Evolutionary conservation across 2,329 filamentous ascomycete genomes (phyloP).

Genomic region (Cladosporium velox): DNA sequence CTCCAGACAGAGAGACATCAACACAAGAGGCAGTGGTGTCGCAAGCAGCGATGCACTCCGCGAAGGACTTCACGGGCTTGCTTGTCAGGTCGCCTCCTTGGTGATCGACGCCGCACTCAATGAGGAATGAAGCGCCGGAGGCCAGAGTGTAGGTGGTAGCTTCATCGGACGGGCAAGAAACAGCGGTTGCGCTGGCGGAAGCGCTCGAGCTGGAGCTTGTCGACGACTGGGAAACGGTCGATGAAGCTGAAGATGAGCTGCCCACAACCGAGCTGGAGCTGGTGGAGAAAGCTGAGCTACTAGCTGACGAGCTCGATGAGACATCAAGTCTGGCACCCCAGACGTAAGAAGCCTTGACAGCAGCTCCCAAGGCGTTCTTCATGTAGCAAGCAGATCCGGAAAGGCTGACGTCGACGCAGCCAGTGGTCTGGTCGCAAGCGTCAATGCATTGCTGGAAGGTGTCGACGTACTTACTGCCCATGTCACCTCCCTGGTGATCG

Average conservation of each 20-base stretch:
- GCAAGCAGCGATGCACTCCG: slow-evolving; percentile 24
- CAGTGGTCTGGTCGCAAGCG: slow-evolving; percentile 32
- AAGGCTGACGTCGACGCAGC: slow-evolving; percentile 38
- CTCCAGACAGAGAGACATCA: slow-evolving; percentile 13
- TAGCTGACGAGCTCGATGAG: slow-evolving; percentile 8
- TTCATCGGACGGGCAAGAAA: slow-evolving; percentile 25
- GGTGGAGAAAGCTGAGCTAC: neutral
- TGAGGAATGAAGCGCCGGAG: slow-evolving; percentile 26
- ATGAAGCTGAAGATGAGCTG: neutral
- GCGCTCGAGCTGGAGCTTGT: slow-evolving; percentile 7
- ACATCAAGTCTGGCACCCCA: slow-evolving; percentile 30
- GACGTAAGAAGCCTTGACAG: slow-evolving; percentile 24
- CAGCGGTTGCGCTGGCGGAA: neutral
- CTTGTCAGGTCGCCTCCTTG: slow-evolving; percentile 25
- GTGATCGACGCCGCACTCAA: slow-evolving; percentile 33
- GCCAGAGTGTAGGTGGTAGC: slow-evolving; percentile 21
- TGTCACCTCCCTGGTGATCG: slow-evolving; percentile 35
- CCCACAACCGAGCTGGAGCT: neutral
- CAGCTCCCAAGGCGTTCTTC: slow-evolving; percentile 31
- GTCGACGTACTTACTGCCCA: slow-evolving; percentile 24
- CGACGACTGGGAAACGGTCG: neutral
- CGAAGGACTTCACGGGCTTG: slow-evolving; percentile 12
- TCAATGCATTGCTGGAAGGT: slow-evolving; percentile 35
- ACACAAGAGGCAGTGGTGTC: slow-evolving; percentile 20
- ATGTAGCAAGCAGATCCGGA: slow-evolving; percentile 37